Percentiles rank a stretch among this genome's conserved stretches.
Evolutionary conservation across 2,329 filamentous ascomycete species (phyloP).

Genomic region (Dactylellina parvicollis): DNA sequence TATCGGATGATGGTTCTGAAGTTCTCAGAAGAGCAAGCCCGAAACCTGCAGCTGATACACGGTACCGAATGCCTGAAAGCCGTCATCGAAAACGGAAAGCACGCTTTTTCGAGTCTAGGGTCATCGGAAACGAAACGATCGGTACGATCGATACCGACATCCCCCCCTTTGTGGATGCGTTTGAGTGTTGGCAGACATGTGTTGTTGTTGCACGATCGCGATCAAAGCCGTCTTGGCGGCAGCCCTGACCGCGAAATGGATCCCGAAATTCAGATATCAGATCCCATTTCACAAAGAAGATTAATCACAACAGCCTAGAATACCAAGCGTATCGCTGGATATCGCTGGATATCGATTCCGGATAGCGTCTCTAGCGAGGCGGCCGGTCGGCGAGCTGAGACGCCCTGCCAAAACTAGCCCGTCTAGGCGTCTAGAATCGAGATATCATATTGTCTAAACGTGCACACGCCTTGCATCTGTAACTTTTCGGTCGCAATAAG

Average conservation of each 20-base stretch:
- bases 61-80: neutral
- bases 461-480: too few relatives aligned
- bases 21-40: neutral
- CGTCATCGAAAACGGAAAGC: neutral
- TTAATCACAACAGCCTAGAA: neutral
- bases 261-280: conserved; percentile 4
- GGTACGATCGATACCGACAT: too few relatives aligned
- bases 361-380: neutral
- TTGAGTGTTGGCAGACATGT: neutral
- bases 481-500: too few relatives aligned
- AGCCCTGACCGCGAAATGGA: neutral
- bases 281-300: neutral
- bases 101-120: too few relatives aligned
- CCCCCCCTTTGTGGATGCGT: too few relatives aligned
- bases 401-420: too few relatives aligned
- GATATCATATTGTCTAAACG: too few relatives aligned
- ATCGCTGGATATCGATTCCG: neutral
- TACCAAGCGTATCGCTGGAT: neutral
- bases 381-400: neutral
- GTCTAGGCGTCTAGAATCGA: too few relatives aligned
- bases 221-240: neutral
- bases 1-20: neutral
- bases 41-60: neutral
- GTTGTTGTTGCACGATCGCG: conserved; percentile 10
- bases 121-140: too few relatives aligned